These are phyloP conservation scores for Calycina herbarum DNA, from an alignment of 2,329 filamentous ascomycete genomes.

Conservation along the genomic window DNA sequence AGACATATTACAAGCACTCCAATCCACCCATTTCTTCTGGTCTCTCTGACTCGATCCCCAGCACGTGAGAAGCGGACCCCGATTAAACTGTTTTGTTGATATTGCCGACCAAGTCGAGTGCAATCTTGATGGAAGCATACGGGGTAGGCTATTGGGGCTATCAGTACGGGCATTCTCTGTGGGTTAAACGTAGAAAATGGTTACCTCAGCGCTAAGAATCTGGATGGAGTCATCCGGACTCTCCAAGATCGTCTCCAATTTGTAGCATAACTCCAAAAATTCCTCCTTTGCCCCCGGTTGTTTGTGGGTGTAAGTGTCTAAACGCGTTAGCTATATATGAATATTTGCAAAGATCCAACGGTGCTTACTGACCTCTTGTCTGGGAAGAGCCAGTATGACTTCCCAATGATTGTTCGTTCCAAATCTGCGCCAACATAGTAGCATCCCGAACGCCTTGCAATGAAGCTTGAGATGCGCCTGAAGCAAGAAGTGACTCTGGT, in stretches of 20 bases:
- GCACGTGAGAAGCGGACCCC: no score
- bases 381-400: no score
- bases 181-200: neutral
- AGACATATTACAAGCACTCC: no score
- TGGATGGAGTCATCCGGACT: neutral
- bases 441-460: no score
- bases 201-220: neutral
- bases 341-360: neutral
- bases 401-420: no score
- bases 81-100: no score
- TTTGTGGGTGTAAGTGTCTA: neutral
- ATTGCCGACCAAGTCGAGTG: neutral
- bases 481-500: no score
- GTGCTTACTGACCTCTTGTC: neutral
- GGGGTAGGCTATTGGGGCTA: neutral
- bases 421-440: no score
- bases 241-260: neutral
- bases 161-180: neutral
- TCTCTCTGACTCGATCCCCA: no score
- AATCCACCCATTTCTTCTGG: no score
- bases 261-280: neutral
- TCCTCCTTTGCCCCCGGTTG: neutral
- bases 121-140: neutral
- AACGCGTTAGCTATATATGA: no score
- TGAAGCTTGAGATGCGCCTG: no score